Evolutionary conservation across 768 basidiomycete genomes (phyloP).

Genomic region (Boletus reticulatus): DNA sequence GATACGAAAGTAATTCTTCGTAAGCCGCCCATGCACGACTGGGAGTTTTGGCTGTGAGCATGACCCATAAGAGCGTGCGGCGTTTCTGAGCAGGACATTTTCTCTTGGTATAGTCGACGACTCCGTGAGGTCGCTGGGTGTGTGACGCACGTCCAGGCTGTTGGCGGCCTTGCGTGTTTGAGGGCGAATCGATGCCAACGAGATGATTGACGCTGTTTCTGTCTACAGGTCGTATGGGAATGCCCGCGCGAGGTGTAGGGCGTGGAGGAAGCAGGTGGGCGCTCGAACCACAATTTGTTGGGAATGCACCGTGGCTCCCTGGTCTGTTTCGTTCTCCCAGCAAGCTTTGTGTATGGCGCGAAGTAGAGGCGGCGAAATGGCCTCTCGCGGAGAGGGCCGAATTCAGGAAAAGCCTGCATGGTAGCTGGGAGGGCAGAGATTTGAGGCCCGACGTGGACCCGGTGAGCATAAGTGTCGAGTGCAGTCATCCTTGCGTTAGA

Average conservation of each 20-base stretch:
- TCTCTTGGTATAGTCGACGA: conserved; percentile 3
- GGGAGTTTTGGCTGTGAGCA: conserved; percentile 33
- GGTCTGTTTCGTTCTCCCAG: conserved; percentile 1
- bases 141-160: not conserved
- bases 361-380: conserved; percentile 6
- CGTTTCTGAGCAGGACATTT: conserved; percentile 20
- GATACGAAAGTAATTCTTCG: conserved; percentile 29
- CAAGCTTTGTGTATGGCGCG: not conserved
- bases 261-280: not conserved
- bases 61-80: conserved; percentile 28
- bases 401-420: conserved; percentile 30
- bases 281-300: not conserved
- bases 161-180: conserved; percentile 6
- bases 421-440: conserved; percentile 35
- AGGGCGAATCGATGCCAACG: conserved; percentile 6
- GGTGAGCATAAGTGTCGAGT: conserved; percentile 73
- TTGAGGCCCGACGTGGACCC: conserved; percentile 75
- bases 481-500: conserved; percentile 62
- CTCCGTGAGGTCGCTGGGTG: not conserved
- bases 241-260: not conserved
- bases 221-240: not conserved
- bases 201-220: not conserved
- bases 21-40: conserved; percentile 46
- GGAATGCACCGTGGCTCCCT: not conserved
- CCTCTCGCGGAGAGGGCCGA: conserved; percentile 6